A percentile compares a stretch with the other conserved stretches of the same genome.
phyloP scores from a whole-genome alignment of 2,329 filamentous ascomycete species.

The Whalleya microplaca region DNA sequence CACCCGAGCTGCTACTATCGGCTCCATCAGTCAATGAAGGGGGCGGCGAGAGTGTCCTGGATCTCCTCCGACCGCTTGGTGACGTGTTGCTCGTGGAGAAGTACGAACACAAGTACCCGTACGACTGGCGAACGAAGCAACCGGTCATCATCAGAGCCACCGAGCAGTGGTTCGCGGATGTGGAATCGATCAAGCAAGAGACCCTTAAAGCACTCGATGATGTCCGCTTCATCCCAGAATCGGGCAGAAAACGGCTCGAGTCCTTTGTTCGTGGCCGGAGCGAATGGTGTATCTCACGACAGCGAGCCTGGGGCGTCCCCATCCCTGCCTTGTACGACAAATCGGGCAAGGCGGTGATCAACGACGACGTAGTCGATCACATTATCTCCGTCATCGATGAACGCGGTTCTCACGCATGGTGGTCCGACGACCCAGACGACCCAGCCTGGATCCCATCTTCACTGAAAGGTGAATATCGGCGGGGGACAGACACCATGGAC shows the following conservation, averaged over 20 bases:
- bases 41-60: constrained; percentile 71
- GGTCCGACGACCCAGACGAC: constrained; percentile 79
- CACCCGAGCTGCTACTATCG: constrained; percentile 64
- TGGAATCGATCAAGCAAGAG: constrained; percentile 76
- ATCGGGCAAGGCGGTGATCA: constrained; percentile 76
- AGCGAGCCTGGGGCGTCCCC: constrained; percentile 94
- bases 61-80: constrained; percentile 59
- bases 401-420: constrained; percentile 91
- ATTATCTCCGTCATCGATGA: constrained; percentile 78
- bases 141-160: constrained; percentile 92
- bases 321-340: constrained; percentile 87
- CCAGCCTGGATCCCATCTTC: constrained; percentile 73
- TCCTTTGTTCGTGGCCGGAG: constrained; percentile 86
- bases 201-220: constrained; percentile 71
- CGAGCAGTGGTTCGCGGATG: constrained; percentile 97
- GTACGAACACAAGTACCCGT: constrained; percentile 91
- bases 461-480: constrained; percentile 64
- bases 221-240: constrained; percentile 79
- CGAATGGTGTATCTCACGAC: constrained; percentile 98
- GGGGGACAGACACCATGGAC: constrained; percentile 96
- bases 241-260: constrained; percentile 73
- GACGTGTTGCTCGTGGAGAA: constrained; percentile 71
- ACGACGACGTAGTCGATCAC: constrained; percentile 77
- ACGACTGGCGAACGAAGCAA: constrained; percentile 95
- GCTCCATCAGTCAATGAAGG: constrained; percentile 73